Percentiles rank a stretch among this genome's conserved stretches.
These are phyloP conservation scores for Russula foetens DNA, from an alignment of 768 basidiomycete genomes.

Conservation along the genomic window DNA sequence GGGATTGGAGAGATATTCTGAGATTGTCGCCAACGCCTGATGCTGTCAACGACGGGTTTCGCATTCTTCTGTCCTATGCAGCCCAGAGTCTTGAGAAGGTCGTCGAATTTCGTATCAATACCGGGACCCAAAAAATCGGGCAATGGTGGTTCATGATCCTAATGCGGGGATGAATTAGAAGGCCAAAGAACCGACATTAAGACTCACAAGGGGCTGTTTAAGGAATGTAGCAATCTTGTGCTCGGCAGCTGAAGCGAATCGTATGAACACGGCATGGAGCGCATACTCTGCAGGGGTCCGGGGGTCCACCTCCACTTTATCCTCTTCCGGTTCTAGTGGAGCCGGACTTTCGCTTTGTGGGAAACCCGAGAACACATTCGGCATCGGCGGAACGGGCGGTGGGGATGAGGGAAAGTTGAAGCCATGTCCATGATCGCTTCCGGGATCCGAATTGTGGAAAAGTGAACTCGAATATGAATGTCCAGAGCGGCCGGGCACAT, in stretches of 20 bases:
- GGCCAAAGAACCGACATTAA: neutral
- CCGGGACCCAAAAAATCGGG: conserved; percentile 60
- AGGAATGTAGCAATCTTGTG: conserved; percentile 71
- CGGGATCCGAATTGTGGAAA: conserved; percentile 60
- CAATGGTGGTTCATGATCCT: conserved; percentile 68
- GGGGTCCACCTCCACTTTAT: conserved; percentile 59
- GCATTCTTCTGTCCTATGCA: conserved; percentile 80
- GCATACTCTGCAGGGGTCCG: conserved; percentile 86
- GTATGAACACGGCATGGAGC: conserved; percentile 79
- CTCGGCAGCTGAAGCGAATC: conserved; percentile 76
- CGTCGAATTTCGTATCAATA: conserved; percentile 74
- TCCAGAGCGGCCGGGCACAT: conserved; percentile 58
- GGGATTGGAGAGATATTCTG: conserved; percentile 53
- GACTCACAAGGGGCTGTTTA: conserved; percentile 54
- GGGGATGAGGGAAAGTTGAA: conserved; percentile 42
- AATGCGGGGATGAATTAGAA: neutral
- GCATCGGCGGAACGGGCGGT: conserved; percentile 74
- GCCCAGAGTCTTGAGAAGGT: conserved; percentile 75
- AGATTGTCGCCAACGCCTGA: conserved; percentile 78
- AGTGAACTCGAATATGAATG: conserved; percentile 74
- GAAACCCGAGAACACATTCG: conserved; percentile 41
- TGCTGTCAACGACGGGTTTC: conserved; percentile 76
- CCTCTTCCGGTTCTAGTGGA: conserved; percentile 39
- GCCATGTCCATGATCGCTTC: conserved; percentile 56
- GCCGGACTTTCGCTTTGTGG: conserved; percentile 44